Base-by-base conservation (phyloP, 2,329 filamentous ascomycete genomes). In the Fusarium citri region DNA sequence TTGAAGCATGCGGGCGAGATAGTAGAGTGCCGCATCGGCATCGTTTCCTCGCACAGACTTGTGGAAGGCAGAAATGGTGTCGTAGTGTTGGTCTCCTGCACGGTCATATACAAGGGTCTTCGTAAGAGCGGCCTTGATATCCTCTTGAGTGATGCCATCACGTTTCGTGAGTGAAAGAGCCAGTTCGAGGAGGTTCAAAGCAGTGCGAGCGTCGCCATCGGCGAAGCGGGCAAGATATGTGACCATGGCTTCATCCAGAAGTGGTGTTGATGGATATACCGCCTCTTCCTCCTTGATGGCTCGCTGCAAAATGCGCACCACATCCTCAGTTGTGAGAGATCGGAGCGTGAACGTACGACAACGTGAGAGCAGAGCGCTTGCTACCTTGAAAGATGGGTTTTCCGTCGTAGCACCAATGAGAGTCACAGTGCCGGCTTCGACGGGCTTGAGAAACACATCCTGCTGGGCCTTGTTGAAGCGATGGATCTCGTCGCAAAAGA, bases 401-500 rank as follows among this genome's bases (percentile, higher is more conserved):
- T 99, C 96, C 0, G 96, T 99, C 6, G 96, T 99, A 9, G 96
- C 96, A 14, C 94, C 96, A 65, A 98, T 96, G 30, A 99, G 84
- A 0, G 93, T 98, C 70, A 99, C 91, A 28, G 92, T 92, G 8
- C 96, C 96, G 2, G 90, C 90, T 80, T 99, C 96, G 23, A 98
- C 95, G 0, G 95, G 95, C 18, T 92, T 93, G 3, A 99, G 84
- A 73, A 98, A 98, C 2, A 98, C 92, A 80, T 98, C 96, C 77
- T 99, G 96, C 78, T 98, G 96, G 0, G 90, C 87, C 81, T 97
- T 98, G 72, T 88, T 92, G 83, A 97, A 97, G 28, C 95, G 86
- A 80, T 97, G 94, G 49, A 98, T 96, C 83, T 98, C 96, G 81
- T 99, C 96, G 82, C 95, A 98, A 79, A 99, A 99, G 69, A 99